phyloP scores from a whole-genome alignment of 495 filamentous ascomycete species.

The Cercophora sp. region DNA sequence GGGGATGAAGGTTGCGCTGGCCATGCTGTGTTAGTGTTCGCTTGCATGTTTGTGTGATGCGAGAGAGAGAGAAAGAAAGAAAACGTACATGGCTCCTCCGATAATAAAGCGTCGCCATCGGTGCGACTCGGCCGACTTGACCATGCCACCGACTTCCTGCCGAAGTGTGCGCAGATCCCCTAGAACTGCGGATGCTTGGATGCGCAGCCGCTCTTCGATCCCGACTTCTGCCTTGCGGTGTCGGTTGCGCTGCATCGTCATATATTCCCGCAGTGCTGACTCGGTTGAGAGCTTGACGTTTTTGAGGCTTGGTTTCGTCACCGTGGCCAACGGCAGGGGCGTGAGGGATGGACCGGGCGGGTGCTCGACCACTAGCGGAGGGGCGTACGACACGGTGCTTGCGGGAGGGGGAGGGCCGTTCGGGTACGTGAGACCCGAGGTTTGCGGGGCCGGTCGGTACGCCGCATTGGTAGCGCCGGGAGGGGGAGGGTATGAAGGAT shows the following conservation, averaged over 20 bases:
- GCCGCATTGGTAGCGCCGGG: background rate
- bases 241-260: constrained; percentile 26
- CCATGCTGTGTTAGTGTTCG: too few species aligned
- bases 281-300: constrained; percentile 24
- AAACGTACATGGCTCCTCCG: constrained; percentile 37
- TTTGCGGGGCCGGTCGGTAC: background rate
- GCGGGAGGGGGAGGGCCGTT: constrained; percentile 13
- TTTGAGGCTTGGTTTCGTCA: constrained; percentile 14
- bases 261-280: constrained; percentile 34
- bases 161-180: constrained; percentile 30
- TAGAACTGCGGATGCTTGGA: constrained; percentile 32
- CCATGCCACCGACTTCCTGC: constrained; percentile 26
- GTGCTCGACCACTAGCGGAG: constrained; percentile 10
- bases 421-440: constrained; percentile 6
- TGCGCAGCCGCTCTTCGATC: constrained; percentile 30
- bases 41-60: constrained; percentile 3
- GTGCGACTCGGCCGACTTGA: constrained; percentile 31
- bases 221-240: constrained; percentile 13
- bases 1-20: constrained; percentile 42
- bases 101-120: constrained; percentile 41
- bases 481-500: background rate
- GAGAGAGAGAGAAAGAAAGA: background rate
- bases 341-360: constrained; percentile 12
- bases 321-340: constrained; percentile 10
- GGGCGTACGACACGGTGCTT: constrained; percentile 17